Percentiles rank a stretch among this genome's conserved stretches.
phyloP scores from a whole-genome alignment of 2,329 filamentous ascomycete species.

The Gnomoniopsis sp. region DNA sequence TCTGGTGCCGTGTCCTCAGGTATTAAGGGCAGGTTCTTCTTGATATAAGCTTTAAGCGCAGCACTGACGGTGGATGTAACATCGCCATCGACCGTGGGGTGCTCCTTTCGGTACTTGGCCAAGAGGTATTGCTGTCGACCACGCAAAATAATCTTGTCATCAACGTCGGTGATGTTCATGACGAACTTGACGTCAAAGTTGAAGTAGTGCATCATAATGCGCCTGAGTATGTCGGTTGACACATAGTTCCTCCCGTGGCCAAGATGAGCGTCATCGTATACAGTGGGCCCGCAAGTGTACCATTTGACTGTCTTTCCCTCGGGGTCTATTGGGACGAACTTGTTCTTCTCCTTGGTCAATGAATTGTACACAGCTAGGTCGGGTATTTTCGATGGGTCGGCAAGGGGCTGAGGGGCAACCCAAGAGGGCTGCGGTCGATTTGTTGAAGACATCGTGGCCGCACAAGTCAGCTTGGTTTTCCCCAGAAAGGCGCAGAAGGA shows the following conservation, averaged over 20 bases:
- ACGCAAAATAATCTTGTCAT: constrained; percentile 64
- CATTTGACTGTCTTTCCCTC: constrained; percentile 66
- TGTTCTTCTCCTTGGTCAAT: constrained; percentile 15
- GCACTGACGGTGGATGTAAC: constrained; percentile 27
- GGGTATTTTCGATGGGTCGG: constrained; percentile 7
- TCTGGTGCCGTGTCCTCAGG: constrained; percentile 33
- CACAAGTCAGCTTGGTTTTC: background rate
- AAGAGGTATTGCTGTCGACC: constrained; percentile 59
- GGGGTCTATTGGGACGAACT: constrained; percentile 42
- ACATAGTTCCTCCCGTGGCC: constrained; percentile 86
- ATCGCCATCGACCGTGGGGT: constrained; percentile 32
- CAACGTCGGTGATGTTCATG: constrained; percentile 89
- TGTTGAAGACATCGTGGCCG: background rate
- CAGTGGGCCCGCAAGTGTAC: constrained; percentile 91
- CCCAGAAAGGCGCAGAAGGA: background rate
- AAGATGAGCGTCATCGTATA: constrained; percentile 78
- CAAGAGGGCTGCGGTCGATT: constrained; percentile 13
- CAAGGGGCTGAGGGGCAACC: constrained; percentile 12
- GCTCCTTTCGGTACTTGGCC: constrained; percentile 55
- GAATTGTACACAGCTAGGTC: constrained; percentile 16
- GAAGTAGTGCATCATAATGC: constrained; percentile 81
- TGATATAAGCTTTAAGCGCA: constrained; percentile 55
- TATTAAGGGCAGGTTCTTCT: constrained; percentile 51
- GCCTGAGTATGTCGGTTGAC: constrained; percentile 80
- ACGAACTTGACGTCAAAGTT: constrained; percentile 80